A percentile compares a stretch with the other conserved stretches of the same genome.
phyloP scores from a whole-genome alignment of 2,329 filamentous ascomycete genomes.

The Sporothrix pallida region DNA sequence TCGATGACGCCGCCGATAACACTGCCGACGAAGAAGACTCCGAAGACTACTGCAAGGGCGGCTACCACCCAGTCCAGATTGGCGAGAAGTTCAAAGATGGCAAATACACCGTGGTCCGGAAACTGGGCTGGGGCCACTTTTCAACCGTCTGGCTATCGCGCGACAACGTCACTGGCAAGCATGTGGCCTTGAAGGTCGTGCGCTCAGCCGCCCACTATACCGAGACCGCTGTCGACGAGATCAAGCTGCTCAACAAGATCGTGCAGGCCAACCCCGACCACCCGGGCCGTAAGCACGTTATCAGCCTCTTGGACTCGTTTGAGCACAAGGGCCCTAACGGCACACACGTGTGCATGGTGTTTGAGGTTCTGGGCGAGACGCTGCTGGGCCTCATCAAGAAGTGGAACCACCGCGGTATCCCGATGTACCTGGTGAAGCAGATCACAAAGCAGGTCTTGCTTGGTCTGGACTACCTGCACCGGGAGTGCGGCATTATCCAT shows the following conservation, averaged over 20 bases:
- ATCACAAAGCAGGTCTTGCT: constrained; percentile 98
- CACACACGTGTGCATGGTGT: constrained; percentile 98
- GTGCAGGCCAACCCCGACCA: constrained; percentile 94
- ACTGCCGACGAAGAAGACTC: constrained; percentile 98
- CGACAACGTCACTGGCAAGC: constrained; percentile 87
- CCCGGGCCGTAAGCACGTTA: constrained; percentile 91
- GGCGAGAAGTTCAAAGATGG: constrained; percentile 98
- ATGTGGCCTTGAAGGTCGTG: constrained; percentile 97
- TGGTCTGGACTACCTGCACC: constrained; percentile 92
- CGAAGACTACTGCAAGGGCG: constrained; percentile 98
- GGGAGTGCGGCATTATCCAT: constrained; percentile 98
- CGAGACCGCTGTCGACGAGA: constrained; percentile 97
- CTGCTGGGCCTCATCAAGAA: constrained; percentile 93
- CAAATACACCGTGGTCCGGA: constrained; percentile 94
- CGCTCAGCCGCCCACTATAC: constrained; percentile 98
- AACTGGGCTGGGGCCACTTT: constrained; percentile 98
- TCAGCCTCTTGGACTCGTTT: constrained; percentile 94
- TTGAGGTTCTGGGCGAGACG: constrained; percentile 96
- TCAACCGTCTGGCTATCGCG: constrained; percentile 89
- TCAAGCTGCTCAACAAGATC: constrained; percentile 96
- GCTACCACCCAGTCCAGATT: constrained; percentile 92
- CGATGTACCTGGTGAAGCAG: constrained; percentile 95
- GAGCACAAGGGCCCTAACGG: constrained; percentile 97
- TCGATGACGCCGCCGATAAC: constrained; percentile 84
- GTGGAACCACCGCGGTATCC: constrained; percentile 97